Conservation (phyloP, 306 rosid genomes). For the Malus asiatica region DNA sequence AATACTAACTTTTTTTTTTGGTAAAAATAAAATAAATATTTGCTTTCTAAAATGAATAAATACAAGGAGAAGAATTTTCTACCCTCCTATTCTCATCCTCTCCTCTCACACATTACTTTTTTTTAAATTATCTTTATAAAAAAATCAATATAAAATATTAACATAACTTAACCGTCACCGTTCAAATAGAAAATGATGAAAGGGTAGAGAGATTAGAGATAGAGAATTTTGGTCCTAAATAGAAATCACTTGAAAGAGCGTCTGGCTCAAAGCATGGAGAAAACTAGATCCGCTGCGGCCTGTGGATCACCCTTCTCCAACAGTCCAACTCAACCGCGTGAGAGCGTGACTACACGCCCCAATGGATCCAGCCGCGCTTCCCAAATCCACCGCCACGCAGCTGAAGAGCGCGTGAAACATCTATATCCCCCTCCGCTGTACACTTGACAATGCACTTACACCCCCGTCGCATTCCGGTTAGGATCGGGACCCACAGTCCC, state of each 20-base stretch:
- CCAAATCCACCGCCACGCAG: not conserved
- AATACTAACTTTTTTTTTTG: not conserved
- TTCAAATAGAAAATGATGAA: too few relatives aligned
- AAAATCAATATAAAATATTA: too few relatives aligned
- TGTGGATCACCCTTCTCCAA: not conserved
- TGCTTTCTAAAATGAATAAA: not conserved
- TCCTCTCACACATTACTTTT: too few relatives aligned
- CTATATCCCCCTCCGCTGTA: not conserved
- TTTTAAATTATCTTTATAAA: too few relatives aligned
- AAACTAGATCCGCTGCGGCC: not conserved
- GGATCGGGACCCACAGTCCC: not conserved
- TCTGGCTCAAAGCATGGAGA: not conserved
- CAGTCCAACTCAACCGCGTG: not conserved
- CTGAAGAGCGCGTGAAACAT: not conserved
- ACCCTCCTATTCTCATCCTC: too few relatives aligned
- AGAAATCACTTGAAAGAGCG: not conserved
- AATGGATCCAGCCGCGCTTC: not conserved
- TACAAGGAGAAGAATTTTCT: not conserved
- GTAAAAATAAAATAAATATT: not conserved
- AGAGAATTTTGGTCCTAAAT: too few relatives aligned
- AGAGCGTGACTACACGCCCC: not conserved
- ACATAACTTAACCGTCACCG: too few relatives aligned
- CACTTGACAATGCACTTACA: not conserved
- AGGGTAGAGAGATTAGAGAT: too few relatives aligned
- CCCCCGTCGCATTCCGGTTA: not conserved